phyloP scores from a whole-genome alignment of 768 basidiomycete species.

The Rhodotorula paludigena region DNA sequence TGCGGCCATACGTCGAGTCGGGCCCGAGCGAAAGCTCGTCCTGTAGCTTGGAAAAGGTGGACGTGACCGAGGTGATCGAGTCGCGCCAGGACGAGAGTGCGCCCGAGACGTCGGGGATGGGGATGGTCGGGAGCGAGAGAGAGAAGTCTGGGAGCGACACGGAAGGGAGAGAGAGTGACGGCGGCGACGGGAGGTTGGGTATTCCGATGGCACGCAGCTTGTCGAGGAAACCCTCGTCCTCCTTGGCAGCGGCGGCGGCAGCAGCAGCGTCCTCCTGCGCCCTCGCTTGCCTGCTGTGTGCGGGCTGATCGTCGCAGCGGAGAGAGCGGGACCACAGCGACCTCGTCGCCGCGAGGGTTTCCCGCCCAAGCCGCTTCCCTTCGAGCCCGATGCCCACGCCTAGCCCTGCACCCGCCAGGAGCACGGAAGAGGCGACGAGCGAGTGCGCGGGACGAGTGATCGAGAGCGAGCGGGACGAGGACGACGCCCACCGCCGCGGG shows the following conservation, averaged over 20 bases:
- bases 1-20: constrained; percentile 65
- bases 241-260: too few species aligned
- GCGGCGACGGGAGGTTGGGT: not conserved
- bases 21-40: constrained; percentile 60
- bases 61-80: constrained; percentile 65
- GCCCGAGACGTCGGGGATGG: constrained; percentile 53
- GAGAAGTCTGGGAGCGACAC: constrained; percentile 6
- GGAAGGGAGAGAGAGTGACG: constrained; percentile 8
- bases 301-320: constrained; percentile 4
- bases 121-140: not conserved
- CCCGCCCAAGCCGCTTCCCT: not conserved
- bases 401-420: not conserved
- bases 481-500: not conserved
- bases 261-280: not conserved
- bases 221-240: not conserved
- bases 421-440: not conserved
- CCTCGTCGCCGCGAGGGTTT: not conserved
- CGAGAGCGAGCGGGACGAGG: not conserved
- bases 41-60: constrained; percentile 7
- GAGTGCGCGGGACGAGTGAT: not conserved
- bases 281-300: not conserved
- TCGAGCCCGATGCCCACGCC: not conserved
- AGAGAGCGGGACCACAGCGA: not conserved
- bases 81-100: constrained; percentile 91
- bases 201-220: constrained; percentile 3